Evolutionary conservation across 2,329 filamentous ascomycete species (phyloP), one percentile per base, ranked within the genome.

Genomic region (Claviceps humidiphila): DNA sequence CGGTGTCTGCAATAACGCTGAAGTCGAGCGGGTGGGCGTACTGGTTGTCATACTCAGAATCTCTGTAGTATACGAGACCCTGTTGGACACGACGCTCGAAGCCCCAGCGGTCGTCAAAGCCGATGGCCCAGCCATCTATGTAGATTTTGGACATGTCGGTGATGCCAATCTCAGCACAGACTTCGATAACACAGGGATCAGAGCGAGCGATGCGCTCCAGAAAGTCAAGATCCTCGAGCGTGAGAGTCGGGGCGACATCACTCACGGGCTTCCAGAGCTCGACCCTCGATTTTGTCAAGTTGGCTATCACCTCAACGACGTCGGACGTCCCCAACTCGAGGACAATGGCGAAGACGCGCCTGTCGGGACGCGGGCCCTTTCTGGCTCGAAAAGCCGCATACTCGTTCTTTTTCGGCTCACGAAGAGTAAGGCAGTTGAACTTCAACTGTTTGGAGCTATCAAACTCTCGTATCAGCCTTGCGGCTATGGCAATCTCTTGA

Each of bases 41-140:
- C 61, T 75, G 74, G 58, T 81, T 80, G 38, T 90, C 86, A 58
- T 86, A 81, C 14, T 80, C 62, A 54, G 86, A 78, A 39, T 82
- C 84, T 41, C 87, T 80, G 63, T 89, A 90, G 70, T 90, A 90
- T 77, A 88, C 87, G 30, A 91, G 71, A 13, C 85, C 87, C 70
- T 91, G 87, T 68, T 91, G 87, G 8, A 90, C 75, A 53, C 87
- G 78, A 40, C 86, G 74, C 52, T 75, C 73, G 53, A 73, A 85
- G 49, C 86, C 86, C 66, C 88, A 90, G 48, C 87, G 81, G 63
- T 87, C 80, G 59, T 91, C 87, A 57, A 87, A 86, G 37, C 87
- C 87, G 66, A 91, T 89, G 1, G 87, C 89, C 87, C 87, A 91
- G 43, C 84, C 85, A 65, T 91, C 87, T 64, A 87, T 85, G 67